A percentile compares a stretch with the other conserved stretches of the same genome.
These are phyloP conservation scores for Macrolepiota dolichaula DNA, from an alignment of 768 basidiomycete genomes.

Conservation along the genomic window DNA sequence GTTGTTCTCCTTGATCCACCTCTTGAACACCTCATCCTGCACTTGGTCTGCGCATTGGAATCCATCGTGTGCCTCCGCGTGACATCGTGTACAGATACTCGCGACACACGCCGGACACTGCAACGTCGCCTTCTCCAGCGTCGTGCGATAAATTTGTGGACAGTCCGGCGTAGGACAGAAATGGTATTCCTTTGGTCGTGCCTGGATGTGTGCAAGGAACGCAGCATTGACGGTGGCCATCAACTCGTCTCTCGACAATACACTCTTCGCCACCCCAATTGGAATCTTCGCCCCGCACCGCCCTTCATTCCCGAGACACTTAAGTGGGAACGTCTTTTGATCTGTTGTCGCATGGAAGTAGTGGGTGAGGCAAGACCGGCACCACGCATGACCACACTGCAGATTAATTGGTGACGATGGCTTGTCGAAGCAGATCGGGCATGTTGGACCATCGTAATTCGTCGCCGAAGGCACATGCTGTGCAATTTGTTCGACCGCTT, in stretches of 20 bases:
- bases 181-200: slow-evolving; percentile 57
- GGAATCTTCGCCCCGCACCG: slow-evolving; percentile 58
- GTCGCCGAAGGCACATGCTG: slow-evolving; percentile 29
- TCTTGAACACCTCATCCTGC: slow-evolving; percentile 55
- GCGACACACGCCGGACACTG: slow-evolving; percentile 71
- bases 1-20: slow-evolving; percentile 60
- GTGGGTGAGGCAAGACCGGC: slow-evolving; percentile 53
- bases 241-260: slow-evolving; percentile 53
- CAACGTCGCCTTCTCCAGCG: slow-evolving; percentile 31
- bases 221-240: slow-evolving; percentile 54
- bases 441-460: slow-evolving; percentile 23
- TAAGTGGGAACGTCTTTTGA: slow-evolving; percentile 64
- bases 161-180: slow-evolving; percentile 84
- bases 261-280: slow-evolving; percentile 41
- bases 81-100: slow-evolving; percentile 66
- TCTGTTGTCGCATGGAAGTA: slow-evolving; percentile 60
- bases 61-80: slow-evolving; percentile 57
- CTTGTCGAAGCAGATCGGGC: slow-evolving; percentile 71
- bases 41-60: slow-evolving; percentile 60
- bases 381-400: slow-evolving; percentile 67
- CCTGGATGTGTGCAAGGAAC: slow-evolving; percentile 57
- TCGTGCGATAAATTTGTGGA: slow-evolving; percentile 64
- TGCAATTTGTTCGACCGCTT: slow-evolving; percentile 30
- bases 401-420: slow-evolving; percentile 49
- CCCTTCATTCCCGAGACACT: slow-evolving; percentile 64